Percentiles rank a stretch among this genome's conserved stretches.
Conservation (phyloP, 176 grass and related monocot genomes). For the Oropetium thomaeum region DNA sequence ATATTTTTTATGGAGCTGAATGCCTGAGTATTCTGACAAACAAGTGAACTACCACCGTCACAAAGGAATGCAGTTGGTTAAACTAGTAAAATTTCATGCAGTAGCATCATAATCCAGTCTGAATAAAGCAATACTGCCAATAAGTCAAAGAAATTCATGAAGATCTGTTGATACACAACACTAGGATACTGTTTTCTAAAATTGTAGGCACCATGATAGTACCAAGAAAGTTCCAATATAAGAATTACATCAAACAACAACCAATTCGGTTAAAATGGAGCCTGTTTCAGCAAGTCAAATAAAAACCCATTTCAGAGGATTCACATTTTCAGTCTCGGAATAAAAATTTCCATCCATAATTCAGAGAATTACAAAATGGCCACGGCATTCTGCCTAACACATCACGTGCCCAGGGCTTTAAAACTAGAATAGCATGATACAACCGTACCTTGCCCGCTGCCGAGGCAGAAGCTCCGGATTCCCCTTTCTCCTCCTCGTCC, state of each 20-base stretch:
- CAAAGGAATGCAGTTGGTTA: neutral
- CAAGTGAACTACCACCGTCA: neutral
- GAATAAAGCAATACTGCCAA: neutral
- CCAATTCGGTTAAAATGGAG: neutral
- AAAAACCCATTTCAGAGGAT: neutral
- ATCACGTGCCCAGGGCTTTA: neutral
- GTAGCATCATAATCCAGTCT: neutral
- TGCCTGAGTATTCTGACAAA: neutral
- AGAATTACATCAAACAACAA: neutral
- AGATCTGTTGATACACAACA: neutral
- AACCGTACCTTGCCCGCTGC: constrained; percentile 26
- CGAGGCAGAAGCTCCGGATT: constrained; percentile 20
- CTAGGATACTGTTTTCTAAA: neutral
- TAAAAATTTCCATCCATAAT: neutral
- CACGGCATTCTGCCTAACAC: constrained; percentile 2
- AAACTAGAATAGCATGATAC: neutral
- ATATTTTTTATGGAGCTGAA: neutral
- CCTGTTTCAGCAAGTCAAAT: too few relatives aligned
- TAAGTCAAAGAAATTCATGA: neutral
- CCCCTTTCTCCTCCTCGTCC: constrained; percentile 38
- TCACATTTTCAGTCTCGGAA: neutral
- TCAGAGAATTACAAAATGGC: neutral
- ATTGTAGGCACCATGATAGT: neutral
- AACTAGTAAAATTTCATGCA: neutral
- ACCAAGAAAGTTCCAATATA: neutral